These are phyloP conservation scores for Periconia digitata DNA, from an alignment of 2,329 filamentous ascomycete genomes.

Conservation along the genomic window DNA sequence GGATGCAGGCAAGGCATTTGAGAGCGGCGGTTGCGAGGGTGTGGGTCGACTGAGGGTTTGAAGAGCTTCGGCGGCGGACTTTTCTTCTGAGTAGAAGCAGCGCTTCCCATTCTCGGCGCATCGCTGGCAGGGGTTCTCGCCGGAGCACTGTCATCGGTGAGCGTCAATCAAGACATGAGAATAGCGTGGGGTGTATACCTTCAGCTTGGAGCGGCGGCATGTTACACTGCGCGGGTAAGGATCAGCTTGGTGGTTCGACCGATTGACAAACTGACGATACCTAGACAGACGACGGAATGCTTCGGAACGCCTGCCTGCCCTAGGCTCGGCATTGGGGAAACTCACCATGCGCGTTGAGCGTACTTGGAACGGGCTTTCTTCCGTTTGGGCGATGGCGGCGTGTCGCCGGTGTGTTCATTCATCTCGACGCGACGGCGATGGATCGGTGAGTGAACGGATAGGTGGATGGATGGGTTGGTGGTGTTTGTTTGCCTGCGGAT, in stretches of 20 bases:
- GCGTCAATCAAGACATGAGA: not conserved
- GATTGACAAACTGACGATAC: no score
- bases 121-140: conserved; percentile 39
- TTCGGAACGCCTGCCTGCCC: conserved; percentile 17
- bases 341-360: conserved; percentile 38
- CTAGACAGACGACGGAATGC: conserved; percentile 17
- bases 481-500: no score
- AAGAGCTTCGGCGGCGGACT: conserved; percentile 40
- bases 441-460: not conserved
- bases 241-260: no score
- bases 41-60: conserved; percentile 40
- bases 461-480: no score
- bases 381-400: conserved; percentile 26
- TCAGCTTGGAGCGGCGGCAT: conserved; percentile 39
- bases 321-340: no score
- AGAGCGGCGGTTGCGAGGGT: conserved; percentile 17
- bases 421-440: not conserved
- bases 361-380: conserved; percentile 42
- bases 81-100: conserved; percentile 42
- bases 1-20: conserved; percentile 1
- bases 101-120: conserved; percentile 37
- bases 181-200: conserved; percentile 20
- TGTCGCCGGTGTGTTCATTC: no score
- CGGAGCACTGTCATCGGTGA: conserved; percentile 29
- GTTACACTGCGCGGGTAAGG: conserved; percentile 35